phyloP scores from a whole-genome alignment of 148 eudicot species.

The Amaranthus hypochondriacus region DNA sequence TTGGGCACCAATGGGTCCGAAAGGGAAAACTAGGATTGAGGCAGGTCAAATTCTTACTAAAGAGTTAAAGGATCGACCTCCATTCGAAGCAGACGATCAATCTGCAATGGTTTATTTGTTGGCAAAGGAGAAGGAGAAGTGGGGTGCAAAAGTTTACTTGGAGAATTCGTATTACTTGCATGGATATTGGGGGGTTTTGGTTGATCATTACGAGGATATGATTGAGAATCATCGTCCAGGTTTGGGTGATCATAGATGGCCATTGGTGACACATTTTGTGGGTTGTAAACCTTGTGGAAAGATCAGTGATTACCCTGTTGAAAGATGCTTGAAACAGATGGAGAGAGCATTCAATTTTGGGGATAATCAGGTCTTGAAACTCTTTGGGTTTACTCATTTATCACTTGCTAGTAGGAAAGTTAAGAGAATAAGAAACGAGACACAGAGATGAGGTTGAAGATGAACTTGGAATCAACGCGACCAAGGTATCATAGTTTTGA shows the following conservation, averaged over 20 bases:
- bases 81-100: constrained; percentile 61
- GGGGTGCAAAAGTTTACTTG: constrained; percentile 54
- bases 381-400: constrained; percentile 36
- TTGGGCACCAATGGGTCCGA: constrained; percentile 60
- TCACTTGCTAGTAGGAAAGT: constrained; percentile 26
- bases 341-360: constrained; percentile 57
- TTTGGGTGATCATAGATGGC: constrained; percentile 57
- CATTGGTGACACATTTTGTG: constrained; percentile 60
- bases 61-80: constrained; percentile 45
- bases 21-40: constrained; percentile 45
- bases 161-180: constrained; percentile 51
- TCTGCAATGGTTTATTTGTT: constrained; percentile 53
- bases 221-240: constrained; percentile 41
- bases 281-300: constrained; percentile 63
- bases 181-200: constrained; percentile 54
- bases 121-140: constrained; percentile 40
- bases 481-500: constrained; percentile 4
- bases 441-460: constrained; percentile 7
- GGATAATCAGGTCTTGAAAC: constrained; percentile 48
- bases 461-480: neutral
- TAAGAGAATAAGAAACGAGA: constrained; percentile 18
- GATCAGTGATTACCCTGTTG: constrained; percentile 45
- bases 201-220: constrained; percentile 50
- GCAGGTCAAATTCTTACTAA: constrained; percentile 41
- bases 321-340: constrained; percentile 58